Base-by-base conservation (phyloP, 2,329 filamentous ascomycete genomes). In the Xylaria sp. region DNA sequence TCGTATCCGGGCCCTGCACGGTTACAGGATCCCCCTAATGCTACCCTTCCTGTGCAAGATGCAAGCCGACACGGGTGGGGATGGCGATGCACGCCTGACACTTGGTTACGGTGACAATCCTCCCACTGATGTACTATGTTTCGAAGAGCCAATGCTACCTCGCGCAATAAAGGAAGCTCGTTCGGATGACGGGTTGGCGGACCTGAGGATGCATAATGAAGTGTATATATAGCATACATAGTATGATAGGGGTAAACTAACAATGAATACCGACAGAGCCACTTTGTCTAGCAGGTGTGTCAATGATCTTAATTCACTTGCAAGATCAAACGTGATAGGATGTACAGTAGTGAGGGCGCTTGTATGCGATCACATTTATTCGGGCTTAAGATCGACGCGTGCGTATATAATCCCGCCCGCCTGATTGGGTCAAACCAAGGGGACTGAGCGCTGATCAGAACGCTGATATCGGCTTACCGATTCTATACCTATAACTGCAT, bases 1-100 rank as follows among this genome's bases (percentile, higher is more conserved):
- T 65, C 62, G 62, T 65, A 62, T 62, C 27, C 25, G 31, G 31
- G 11, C 21, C 11, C 35, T 46, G 57, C 58, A 58, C 25, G 17
- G 58, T 29, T 54, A 47, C 48, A 46, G 53, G 40, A 55, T 33
- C 27, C 33, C 51, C 41, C 25, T 27, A 37, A 60, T 63, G 51
- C 19, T 52, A 63, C 60, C 49, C 49, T 40, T 31, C 6, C 29
- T 21, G 31, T 47, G 33, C 10, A 19, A 29, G 10, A 35, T 58
- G 31, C 27, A 58, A 49, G 33, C 21, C 48, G 19, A 38, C 21
- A 37, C 43, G 41, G 44, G n/a, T n/a, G 46, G 49, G 41, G 31
- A n/a, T 19, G 37, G 11, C 4, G 29, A 43, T 55, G 60, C 57
- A 55, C 17, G 33, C 37, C 51, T 56, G 53, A 57, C 58, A 52